Conservation (phyloP, 345 rosid genomes). For the Euphorbia tirucalli region DNA sequence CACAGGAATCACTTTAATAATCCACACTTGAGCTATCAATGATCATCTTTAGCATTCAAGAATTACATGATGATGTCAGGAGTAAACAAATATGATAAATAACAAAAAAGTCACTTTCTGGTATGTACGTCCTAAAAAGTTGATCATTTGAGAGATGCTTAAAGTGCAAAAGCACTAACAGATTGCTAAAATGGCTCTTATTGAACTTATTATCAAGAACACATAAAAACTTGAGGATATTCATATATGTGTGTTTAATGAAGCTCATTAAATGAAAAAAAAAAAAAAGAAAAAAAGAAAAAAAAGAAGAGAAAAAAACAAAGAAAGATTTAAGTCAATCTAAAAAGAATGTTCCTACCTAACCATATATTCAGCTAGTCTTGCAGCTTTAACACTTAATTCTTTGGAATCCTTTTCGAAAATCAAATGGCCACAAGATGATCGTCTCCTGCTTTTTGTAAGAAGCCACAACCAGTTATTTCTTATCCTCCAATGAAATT, state of each 20-base stretch:
- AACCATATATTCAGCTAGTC: conserved; percentile 54
- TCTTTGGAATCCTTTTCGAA: conserved; percentile 40
- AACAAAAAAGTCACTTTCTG: background rate
- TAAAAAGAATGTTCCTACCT: conserved; percentile 39
- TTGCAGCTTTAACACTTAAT: conserved; percentile 57
- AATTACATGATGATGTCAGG: background rate
- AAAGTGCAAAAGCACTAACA: background rate
- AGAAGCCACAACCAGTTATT: conserved; percentile 6
- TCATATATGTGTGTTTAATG: background rate
- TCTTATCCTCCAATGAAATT: background rate
- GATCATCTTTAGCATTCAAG: background rate
- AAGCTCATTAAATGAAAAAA: background rate
- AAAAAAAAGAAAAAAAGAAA: background rate
- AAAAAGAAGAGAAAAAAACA: background rate
- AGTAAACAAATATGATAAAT: conserved; percentile 1
- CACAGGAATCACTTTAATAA: background rate
- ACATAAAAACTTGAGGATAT: background rate
- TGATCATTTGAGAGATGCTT: background rate
- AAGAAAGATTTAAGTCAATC: background rate
- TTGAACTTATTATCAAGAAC: background rate
- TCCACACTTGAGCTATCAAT: background rate
- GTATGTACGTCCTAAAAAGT: background rate
- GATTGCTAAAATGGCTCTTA: too few relatives aligned
- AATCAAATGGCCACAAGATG: conserved; percentile 43
- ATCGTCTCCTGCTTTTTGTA: conserved; percentile 51